These are phyloP conservation scores for Monosporascus cannonballus DNA, from an alignment of 2,329 filamentous ascomycete species.

Conservation along the genomic window DNA sequence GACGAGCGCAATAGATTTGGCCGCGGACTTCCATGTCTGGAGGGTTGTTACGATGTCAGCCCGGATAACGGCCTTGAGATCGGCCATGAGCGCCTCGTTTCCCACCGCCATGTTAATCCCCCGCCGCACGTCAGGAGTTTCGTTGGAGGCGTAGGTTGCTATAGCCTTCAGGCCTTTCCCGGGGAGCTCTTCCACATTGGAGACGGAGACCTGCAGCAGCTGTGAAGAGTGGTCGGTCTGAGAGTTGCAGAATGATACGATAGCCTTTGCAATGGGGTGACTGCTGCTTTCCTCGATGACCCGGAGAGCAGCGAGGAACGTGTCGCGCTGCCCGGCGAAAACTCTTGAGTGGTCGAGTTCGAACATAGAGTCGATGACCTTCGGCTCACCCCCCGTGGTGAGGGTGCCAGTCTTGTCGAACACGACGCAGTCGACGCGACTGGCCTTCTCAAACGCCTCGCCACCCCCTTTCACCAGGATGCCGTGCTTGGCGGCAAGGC, in stretches of 20 bases:
- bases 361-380: slow-evolving; percentile 51
- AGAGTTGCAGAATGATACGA: slow-evolving; percentile 54
- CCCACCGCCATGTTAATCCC: slow-evolving; percentile 56
- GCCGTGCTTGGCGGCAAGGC: slow-evolving; percentile 71
- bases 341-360: slow-evolving; percentile 23
- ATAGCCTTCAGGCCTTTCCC: slow-evolving; percentile 66
- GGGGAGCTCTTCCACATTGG: slow-evolving; percentile 56
- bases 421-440: slow-evolving; percentile 69
- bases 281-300: slow-evolving; percentile 65
- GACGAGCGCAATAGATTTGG: slow-evolving; percentile 58
- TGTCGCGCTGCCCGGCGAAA: slow-evolving; percentile 13
- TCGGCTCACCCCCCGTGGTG: slow-evolving; percentile 66
- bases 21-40: slow-evolving; percentile 53
- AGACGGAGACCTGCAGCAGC: slow-evolving; percentile 5
- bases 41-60: slow-evolving; percentile 30
- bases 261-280: slow-evolving; percentile 68
- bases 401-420: slow-evolving; percentile 89
- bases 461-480: slow-evolving; percentile 81
- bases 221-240: slow-evolving; percentile 27
- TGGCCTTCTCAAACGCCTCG: slow-evolving; percentile 80
- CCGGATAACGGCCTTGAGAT: slow-evolving; percentile 37
- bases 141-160: slow-evolving; percentile 5
- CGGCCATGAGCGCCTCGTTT: slow-evolving; percentile 64
- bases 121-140: slow-evolving; percentile 10
- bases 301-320: slow-evolving; percentile 49